A percentile compares a stretch with the other conserved stretches of the same genome.
Evolutionary conservation across 257 asterid species (phyloP).

Genomic region (Penstemon barbatus): DNA sequence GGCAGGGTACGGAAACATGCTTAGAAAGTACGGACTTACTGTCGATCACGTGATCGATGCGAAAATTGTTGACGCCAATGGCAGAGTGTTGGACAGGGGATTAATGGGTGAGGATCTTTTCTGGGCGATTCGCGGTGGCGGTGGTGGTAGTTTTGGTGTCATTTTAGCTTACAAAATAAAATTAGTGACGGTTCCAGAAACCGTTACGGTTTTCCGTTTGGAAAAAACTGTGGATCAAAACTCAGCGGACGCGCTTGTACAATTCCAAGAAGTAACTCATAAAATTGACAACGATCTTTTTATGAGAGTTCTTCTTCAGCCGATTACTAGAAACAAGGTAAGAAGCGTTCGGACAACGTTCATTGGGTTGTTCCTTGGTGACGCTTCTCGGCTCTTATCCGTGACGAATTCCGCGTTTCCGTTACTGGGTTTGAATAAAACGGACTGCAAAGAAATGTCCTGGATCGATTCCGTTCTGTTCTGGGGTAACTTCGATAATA

Average conservation of each 20-base stretch:
- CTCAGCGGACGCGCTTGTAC: slow-evolving; percentile 20
- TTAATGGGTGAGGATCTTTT: slow-evolving; percentile 52
- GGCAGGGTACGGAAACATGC: slow-evolving; percentile 38
- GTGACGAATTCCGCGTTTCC: slow-evolving; percentile 30
- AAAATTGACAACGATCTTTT: slow-evolving; percentile 37
- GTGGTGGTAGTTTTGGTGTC: slow-evolving; percentile 40
- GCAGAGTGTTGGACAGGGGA: slow-evolving; percentile 38
- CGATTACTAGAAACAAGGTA: slow-evolving; percentile 25
- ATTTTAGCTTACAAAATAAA: slow-evolving; percentile 34
- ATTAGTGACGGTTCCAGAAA: slow-evolving; percentile 31
- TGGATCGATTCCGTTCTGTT: slow-evolving; percentile 44
- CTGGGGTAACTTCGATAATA: slow-evolving; percentile 37
- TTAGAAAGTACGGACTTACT: slow-evolving; percentile 33
- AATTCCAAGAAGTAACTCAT: slow-evolving; percentile 24
- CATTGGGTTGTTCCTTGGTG: slow-evolving; percentile 35
- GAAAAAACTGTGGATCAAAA: slow-evolving; percentile 18
- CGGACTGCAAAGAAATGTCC: slow-evolving; percentile 32
- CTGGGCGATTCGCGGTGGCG: slow-evolving; percentile 45
- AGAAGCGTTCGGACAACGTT: slow-evolving; percentile 28
- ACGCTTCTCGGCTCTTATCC: slow-evolving; percentile 25
- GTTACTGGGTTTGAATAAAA: slow-evolving; percentile 16
- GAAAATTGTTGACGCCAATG: slow-evolving; percentile 37
- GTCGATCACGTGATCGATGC: slow-evolving; percentile 51
- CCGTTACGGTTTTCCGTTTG: slow-evolving; percentile 32
- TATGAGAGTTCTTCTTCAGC: slow-evolving; percentile 35